Conservation (phyloP, 2,329 filamentous ascomycete species). For the Exophiala oligosperma region DNA sequence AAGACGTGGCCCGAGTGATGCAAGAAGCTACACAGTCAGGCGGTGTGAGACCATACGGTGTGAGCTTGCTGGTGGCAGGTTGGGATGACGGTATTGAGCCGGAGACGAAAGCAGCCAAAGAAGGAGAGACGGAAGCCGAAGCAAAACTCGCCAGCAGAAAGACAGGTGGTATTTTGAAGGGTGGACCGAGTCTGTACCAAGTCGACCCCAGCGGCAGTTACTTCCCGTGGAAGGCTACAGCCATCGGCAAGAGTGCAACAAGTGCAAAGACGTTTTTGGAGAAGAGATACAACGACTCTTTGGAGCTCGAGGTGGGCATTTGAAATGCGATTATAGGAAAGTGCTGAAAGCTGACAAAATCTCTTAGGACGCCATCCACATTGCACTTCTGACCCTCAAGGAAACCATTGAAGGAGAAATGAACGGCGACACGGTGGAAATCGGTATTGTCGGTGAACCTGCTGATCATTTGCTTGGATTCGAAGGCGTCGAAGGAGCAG, state of each 20-base stretch:
- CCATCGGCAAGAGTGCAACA: slow-evolving; percentile 97
- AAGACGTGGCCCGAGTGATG: slow-evolving; percentile 96
- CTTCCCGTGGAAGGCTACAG: slow-evolving; percentile 99
- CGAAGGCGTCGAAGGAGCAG: slow-evolving; percentile 81
- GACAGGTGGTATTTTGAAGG: slow-evolving; percentile 93
- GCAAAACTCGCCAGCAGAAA: slow-evolving; percentile 79
- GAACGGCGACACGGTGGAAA: slow-evolving; percentile 98
- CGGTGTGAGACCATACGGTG: slow-evolving; percentile 94
- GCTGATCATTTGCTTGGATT: slow-evolving; percentile 90
- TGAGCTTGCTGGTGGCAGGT: slow-evolving; percentile 90
- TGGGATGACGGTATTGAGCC: slow-evolving; percentile 98
- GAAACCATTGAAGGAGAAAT: slow-evolving; percentile 99
- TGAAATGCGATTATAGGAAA: not conserved
- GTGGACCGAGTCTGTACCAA: slow-evolving; percentile 95
- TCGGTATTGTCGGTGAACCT: slow-evolving; percentile 95
- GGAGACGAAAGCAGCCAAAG: slow-evolving; percentile 66
- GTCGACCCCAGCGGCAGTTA: slow-evolving; percentile 99
- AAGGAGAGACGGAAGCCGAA: slow-evolving; percentile 56
- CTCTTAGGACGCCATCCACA: slow-evolving; percentile 83
- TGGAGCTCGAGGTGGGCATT: slow-evolving; percentile 73
- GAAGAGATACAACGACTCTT: slow-evolving; percentile 95
- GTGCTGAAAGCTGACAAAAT: slow-evolving; percentile 8
- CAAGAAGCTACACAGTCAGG: slow-evolving; percentile 98
- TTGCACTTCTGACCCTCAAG: slow-evolving; percentile 94
- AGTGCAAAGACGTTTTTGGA: slow-evolving; percentile 99